Base-by-base conservation (phyloP, 805 yeast genomes). In the Lipomyces kockii region DNA sequence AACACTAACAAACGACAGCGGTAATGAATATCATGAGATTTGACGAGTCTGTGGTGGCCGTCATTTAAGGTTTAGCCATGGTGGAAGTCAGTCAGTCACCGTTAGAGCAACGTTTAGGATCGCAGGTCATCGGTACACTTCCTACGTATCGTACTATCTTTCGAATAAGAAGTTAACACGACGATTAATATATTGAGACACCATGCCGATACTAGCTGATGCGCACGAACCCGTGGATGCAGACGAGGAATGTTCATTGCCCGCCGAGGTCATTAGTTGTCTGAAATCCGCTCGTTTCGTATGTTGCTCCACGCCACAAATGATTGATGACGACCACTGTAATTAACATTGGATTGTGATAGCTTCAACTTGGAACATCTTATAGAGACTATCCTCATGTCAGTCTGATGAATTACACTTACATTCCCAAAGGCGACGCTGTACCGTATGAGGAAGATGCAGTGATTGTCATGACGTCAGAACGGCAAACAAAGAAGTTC, bases 381-480 rank as follows among this genome's bases (percentile, higher is more conserved):
- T 80, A 82, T 61, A 84, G 90, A 56, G 83, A 89, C 73, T 78
- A 86, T 57, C 98, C 98, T 5, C 95, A 93, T 68, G 97, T 92
- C 2, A 86, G 95, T 22, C 82, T 94, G 70, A 94, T 94, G 98
- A 94, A 91, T 79, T 94, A 91, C 78, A 87, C 93, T 3, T 91
- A 87, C 76, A 78, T 89, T 2, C 75, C 76, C 55, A 65, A 77
- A 17, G 75, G 77, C 51, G 73, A 77, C 22, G 73, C 74, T 25
- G 54, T 51, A 32, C 81, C 80, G 64, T 78, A 78, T 58, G 78
- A 77, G 29, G 78, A 77, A 12, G 82, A 81, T 52, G 76, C 86
- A 37, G 83, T 82, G 71, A 85, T 92, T 60, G 85, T 94, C 20
- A 81, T 93, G 65, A 87, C 97, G 1, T 87, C 97, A 0, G 87